Evolutionary conservation across 768 basidiomycete genomes (phyloP).

Genomic region (Infundibulicybe gibba): DNA sequence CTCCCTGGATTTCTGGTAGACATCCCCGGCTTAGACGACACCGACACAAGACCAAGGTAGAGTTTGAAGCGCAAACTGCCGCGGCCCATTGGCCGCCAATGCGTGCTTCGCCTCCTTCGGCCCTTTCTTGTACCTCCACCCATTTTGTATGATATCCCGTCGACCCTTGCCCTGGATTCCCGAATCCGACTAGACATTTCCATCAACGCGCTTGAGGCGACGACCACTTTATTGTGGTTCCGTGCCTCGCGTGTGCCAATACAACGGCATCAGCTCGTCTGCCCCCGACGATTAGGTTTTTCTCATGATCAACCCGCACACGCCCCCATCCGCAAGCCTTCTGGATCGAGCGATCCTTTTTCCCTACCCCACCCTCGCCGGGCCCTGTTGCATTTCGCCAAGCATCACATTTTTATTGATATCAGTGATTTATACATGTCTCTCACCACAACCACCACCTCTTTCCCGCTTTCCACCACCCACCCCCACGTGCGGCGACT

Average conservation of each 20-base stretch:
- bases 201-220: constrained; percentile 62
- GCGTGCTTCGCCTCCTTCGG: constrained; percentile 52
- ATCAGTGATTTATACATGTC: constrained; percentile 33
- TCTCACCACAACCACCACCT: constrained; percentile 7
- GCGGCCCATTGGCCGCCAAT: constrained; percentile 45
- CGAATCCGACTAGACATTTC: constrained; percentile 40
- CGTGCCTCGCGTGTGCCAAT: constrained; percentile 75
- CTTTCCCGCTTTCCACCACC: constrained; percentile 8
- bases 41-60: constrained; percentile 65
- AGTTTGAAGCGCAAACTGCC: constrained; percentile 55
- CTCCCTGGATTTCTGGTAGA: constrained; percentile 33
- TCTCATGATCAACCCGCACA: constrained; percentile 24
- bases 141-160: constrained; percentile 30
- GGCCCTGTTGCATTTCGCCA: constrained; percentile 13
- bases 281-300: constrained; percentile 16
- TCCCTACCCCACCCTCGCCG: constrained; percentile 10
- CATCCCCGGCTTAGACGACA: constrained; percentile 50
- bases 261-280: constrained; percentile 59
- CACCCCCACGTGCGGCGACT: constrained; percentile 14
- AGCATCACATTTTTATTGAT: constrained; percentile 41
- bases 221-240: constrained; percentile 83
- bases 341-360: constrained; percentile 12
- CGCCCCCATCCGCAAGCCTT: constrained; percentile 18
- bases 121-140: constrained; percentile 54
- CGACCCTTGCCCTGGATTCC: constrained; percentile 40